Percentiles rank a stretch among this genome's conserved stretches.
These are phyloP conservation scores for Asterochloris erici DNA, from an alignment of 139 green algal genomes.

Conservation along the genomic window DNA sequence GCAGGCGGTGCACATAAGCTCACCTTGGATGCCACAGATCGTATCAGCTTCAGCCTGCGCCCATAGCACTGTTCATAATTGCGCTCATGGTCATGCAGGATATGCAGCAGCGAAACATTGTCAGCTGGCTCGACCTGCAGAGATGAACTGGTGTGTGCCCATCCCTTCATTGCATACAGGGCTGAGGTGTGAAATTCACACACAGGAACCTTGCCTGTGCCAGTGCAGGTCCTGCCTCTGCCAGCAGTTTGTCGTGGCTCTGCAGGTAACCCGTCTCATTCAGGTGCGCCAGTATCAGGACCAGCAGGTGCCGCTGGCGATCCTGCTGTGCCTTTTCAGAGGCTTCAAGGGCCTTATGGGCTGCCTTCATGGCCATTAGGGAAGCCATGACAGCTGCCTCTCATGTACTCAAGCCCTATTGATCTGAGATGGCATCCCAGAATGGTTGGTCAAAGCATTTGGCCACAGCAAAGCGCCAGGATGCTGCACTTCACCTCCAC, in stretches of 20 bases:
- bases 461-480: too few species aligned
- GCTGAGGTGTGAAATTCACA: neutral
- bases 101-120: conserved; percentile 55
- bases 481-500: too few species aligned
- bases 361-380: too few species aligned
- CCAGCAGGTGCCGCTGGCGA: conserved; percentile 36
- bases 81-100: conserved; percentile 67
- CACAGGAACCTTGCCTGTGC: conserved; percentile 27
- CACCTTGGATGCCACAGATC: conserved; percentile 1
- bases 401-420: too few species aligned
- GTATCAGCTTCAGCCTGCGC: conserved; percentile 52
- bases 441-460: too few species aligned
- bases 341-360: too few species aligned
- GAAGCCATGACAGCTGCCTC: too few species aligned
- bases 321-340: conserved; percentile 44
- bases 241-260: conserved; percentile 41
- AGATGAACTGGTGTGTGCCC: neutral
- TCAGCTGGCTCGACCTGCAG: conserved; percentile 62
- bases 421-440: too few species aligned
- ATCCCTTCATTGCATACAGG: neutral
- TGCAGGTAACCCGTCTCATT: conserved; percentile 49
- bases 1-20: neutral
- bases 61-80: conserved; percentile 57
- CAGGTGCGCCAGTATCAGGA: conserved; percentile 59
- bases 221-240: conserved; percentile 45